Evolutionary conservation across 2,329 filamentous ascomycete species (phyloP), one percentile per base, ranked within the genome.

Genomic region (Aspergillus jensenii): DNA sequence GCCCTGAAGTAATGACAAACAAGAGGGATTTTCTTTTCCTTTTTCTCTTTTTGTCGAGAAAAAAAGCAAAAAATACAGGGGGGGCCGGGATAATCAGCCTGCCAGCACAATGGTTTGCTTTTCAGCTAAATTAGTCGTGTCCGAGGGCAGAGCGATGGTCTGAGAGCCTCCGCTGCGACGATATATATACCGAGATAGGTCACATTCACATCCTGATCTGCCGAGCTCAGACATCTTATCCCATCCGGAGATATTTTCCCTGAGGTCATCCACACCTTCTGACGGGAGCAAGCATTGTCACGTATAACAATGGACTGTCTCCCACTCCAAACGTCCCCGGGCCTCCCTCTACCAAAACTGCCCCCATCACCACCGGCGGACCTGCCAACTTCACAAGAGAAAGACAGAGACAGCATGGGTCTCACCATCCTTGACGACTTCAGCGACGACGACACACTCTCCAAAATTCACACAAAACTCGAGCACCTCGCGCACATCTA

Each of bases 401-500:
- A 33, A 11, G 40, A 43, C 40, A 52, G 39, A 6, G 33, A 52
- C 7, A 8, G 14, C n/a, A 6, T n/a, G 35, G 35, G 35, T n/a
- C 35, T 37, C 25, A 27, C 40, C 35, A 45, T 23, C 35, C 40
- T 25, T 17, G 47, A 21, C 19, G 46, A 52, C 15, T 9, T 58
- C 9, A 35, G 43, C 8, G 59, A 65, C 33, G 45, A 56, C 9
- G 58, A 62, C 14, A 58, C 52, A 2, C 27, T 55, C 12, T 6
- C 27, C 12, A 59, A 59, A 15, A 61, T 57, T 11, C 55, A 64
- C 2, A 53, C 59, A 6, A 62, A 61, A 8, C 25, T 67, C 4
- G 59, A 55, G 3, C 65, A 62, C 21, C 60, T 69, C 27, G 37
- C 58, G 14, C 46, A 57, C 5, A 52, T 67, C 7, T 70, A 68